Percentiles rank a stretch among this genome's conserved stretches.
Evolutionary conservation across 805 yeast genomes (phyloP).

Genomic region (Scheffersomyces stipitis): DNA sequence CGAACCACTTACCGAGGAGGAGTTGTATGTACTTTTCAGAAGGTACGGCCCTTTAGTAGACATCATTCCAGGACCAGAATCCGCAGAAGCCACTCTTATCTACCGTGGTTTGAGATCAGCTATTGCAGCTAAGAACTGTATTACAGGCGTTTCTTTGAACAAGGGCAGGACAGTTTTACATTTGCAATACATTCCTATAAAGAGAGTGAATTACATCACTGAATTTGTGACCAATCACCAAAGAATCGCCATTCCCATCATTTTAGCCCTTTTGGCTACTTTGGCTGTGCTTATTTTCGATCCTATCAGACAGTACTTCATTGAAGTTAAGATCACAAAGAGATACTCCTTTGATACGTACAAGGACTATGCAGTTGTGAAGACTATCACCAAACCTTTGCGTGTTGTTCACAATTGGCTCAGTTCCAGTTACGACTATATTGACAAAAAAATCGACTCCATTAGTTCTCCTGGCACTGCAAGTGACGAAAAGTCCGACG

Average conservation of each 20-base stretch:
- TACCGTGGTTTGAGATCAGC: slow-evolving; percentile 66
- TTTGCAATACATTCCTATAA: slow-evolving; percentile 65
- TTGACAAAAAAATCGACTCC: slow-evolving; percentile 27
- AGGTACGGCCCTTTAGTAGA: slow-evolving; percentile 84
- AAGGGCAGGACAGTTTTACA: slow-evolving; percentile 59
- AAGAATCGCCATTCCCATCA: slow-evolving; percentile 75
- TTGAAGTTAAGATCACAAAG: slow-evolving; percentile 69
- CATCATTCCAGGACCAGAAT: slow-evolving; percentile 56
- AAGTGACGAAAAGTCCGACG: slow-evolving; percentile 27
- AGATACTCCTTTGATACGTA: slow-evolving; percentile 52
- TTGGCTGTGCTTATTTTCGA: slow-evolving; percentile 85
- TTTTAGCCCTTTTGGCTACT: slow-evolving; percentile 77
- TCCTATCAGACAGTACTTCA: slow-evolving; percentile 82
- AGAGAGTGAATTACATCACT: slow-evolving; percentile 50
- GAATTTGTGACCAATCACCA: slow-evolving; percentile 73
- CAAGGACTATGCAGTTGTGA: slow-evolving; percentile 32
- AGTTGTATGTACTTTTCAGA: slow-evolving; percentile 75
- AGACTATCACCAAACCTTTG: slow-evolving; percentile 27
- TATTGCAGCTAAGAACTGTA: slow-evolving; percentile 84
- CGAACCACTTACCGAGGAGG: slow-evolving; percentile 73
- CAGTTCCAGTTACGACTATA: slow-evolving; percentile 32
- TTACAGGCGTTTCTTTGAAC: slow-evolving; percentile 71
- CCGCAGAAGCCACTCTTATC: slow-evolving; percentile 47
- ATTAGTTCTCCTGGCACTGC: slow-evolving; percentile 12
- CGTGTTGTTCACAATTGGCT: slow-evolving; percentile 23